Evolutionary conservation across 2,329 filamentous ascomycete genomes (phyloP).

Genomic region (Sclerotinia sclerotiorum): DNA sequence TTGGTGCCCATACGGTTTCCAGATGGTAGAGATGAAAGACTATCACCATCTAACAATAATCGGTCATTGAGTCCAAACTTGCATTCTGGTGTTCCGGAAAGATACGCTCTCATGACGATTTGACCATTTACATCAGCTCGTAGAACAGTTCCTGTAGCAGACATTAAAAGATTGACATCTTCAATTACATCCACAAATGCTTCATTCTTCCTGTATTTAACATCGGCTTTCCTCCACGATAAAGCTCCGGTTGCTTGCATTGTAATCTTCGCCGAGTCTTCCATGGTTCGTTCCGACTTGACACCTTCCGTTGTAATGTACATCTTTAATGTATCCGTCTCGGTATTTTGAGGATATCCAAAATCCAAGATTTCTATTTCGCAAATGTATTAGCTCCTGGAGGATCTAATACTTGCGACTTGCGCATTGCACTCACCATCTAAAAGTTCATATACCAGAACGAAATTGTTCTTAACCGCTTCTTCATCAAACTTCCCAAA

Average conservation of each 20-base stretch:
- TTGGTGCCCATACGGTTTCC: constrained; percentile 81
- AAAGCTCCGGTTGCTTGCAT: constrained; percentile 98
- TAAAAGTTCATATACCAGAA: constrained; percentile 93
- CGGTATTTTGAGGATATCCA: constrained; percentile 97
- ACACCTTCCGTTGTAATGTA: constrained; percentile 99
- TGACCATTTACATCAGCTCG: constrained; percentile 95
- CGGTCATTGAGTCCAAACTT: constrained; percentile 98
- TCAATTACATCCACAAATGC: constrained; percentile 99
- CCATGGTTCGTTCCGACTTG: constrained; percentile 80
- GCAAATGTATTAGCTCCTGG: neutral
- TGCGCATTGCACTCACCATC: constrained; percentile 63
- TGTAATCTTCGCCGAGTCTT: constrained; percentile 96
- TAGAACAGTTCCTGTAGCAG: constrained; percentile 91
- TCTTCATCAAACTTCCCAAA: constrained; percentile 99
- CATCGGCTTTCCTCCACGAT: constrained; percentile 94
- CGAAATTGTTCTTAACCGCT: constrained; percentile 99
- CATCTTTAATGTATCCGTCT: constrained; percentile 98
- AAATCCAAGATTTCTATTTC: constrained; percentile 90
- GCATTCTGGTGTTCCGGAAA: constrained; percentile 95
- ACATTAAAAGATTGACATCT: constrained; percentile 98
- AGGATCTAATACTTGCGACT: neutral
- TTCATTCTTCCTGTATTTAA: constrained; percentile 99
- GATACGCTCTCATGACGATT: constrained; percentile 97
- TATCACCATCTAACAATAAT: constrained; percentile 79
- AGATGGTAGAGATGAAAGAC: constrained; percentile 63